A percentile compares a stretch with the other conserved stretches of the same genome.
phyloP scores from a whole-genome alignment of 305 asterid species.

The Plantago coronopus region DNA sequence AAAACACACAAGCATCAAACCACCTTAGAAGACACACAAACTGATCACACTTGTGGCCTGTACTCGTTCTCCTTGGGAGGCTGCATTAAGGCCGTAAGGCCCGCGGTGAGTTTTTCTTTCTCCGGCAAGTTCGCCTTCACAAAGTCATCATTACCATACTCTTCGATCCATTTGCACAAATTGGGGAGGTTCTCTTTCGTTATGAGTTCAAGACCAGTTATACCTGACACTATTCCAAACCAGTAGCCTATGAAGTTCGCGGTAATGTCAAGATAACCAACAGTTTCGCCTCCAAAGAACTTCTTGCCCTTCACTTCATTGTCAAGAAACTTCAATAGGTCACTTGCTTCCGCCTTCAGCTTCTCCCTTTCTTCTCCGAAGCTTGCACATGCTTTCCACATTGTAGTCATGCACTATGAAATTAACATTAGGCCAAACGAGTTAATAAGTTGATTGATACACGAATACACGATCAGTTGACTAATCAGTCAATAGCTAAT shows the following conservation, averaged over 20 bases:
- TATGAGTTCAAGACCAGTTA: neutral
- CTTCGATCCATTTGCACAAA: constrained; percentile 18
- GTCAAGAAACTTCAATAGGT: neutral
- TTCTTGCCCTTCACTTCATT: constrained; percentile 10
- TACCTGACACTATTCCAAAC: neutral
- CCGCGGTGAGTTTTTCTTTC: neutral
- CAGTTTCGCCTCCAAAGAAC: constrained; percentile 16
- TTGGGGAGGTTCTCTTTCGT: neutral
- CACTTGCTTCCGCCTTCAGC: neutral
- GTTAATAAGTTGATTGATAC: too few relatives aligned
- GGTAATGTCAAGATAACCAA: neutral
- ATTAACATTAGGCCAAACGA: neutral
- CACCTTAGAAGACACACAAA: too few relatives aligned
- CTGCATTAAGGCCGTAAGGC: neutral
- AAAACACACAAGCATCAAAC: too few relatives aligned
- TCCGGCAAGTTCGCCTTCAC: constrained; percentile 19
- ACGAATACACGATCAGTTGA: too few relatives aligned
- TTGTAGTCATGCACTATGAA: neutral
- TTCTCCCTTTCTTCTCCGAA: neutral
- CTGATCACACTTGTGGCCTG: neutral
- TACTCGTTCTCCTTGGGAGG: neutral
- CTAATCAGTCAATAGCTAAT: neutral
- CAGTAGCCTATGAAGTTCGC: neutral
- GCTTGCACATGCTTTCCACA: constrained; percentile 1
- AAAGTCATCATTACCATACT: constrained; percentile 5